These are phyloP conservation scores for Calonectria honghensis DNA, from an alignment of 2,329 filamentous ascomycete genomes.

Conservation along the genomic window DNA sequence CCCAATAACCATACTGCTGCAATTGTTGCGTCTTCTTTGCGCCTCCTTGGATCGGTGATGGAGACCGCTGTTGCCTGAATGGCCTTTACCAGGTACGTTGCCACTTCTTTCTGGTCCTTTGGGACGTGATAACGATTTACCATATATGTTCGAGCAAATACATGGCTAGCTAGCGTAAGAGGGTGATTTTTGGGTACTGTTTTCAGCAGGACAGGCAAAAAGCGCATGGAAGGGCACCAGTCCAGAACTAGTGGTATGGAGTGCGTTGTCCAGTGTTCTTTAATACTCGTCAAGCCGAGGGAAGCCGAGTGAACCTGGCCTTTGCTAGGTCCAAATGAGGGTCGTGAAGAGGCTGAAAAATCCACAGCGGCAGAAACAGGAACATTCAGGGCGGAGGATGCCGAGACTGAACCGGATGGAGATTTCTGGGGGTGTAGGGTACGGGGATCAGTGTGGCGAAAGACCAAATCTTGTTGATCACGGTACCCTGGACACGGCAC, in stretches of 20 bases:
- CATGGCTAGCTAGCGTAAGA: not conserved
- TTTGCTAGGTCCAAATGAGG: not conserved
- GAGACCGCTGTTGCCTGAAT: not conserved
- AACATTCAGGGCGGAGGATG: not conserved
- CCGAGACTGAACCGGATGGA: no score
- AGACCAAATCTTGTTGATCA: not conserved
- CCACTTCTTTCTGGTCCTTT: not conserved
- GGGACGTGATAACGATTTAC: not conserved
- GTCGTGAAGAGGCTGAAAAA: no score
- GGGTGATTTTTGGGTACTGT: not conserved
- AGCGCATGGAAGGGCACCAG: not conserved
- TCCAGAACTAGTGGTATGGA: not conserved
- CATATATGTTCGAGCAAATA: not conserved
- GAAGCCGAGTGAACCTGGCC: not conserved
- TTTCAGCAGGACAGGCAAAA: not conserved
- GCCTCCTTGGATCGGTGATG: not conserved
- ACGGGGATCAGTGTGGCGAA: not conserved
- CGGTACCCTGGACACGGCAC: slow-evolving; percentile 8
- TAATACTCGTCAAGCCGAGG: not conserved
- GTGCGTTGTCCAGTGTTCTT: not conserved
- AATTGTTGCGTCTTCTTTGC: not conserved
- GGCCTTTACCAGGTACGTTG: not conserved
- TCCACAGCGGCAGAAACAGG: not conserved
- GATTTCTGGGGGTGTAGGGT: not conserved
- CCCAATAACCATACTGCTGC: not conserved